Conservation (phyloP, 164 flowering plant genomes). For the Chimonanthus salicifolius region DNA sequence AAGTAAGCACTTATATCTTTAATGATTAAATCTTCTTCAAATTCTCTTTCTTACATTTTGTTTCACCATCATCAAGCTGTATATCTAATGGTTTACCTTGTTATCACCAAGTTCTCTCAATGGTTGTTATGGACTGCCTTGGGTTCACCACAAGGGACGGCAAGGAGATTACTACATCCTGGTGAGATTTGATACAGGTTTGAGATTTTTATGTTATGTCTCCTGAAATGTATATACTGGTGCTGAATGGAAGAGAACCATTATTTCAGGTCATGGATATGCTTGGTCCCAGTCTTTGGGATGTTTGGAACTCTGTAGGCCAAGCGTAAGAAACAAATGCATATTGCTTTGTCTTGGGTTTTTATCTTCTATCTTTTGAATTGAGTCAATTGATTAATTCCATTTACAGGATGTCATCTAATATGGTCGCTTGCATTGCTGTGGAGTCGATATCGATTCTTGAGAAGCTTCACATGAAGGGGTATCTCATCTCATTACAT, state of each 20-base stretch:
- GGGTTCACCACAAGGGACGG: slow-evolving; percentile 80
- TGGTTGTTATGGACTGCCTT: slow-evolving; percentile 81
- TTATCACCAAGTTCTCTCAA: slow-evolving; percentile 44
- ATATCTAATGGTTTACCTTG: slow-evolving; percentile 11
- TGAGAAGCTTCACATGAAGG: slow-evolving; percentile 81
- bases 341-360: not conserved
- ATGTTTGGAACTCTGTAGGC: slow-evolving; percentile 77
- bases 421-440: slow-evolving; percentile 90
- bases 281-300: slow-evolving; percentile 95
- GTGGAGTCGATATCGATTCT: slow-evolving; percentile 93
- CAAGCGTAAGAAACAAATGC: slow-evolving; percentile 55
- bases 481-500: slow-evolving; percentile 35
- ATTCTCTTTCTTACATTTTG: not conserved
- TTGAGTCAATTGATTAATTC: slow-evolving; percentile 6
- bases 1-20: slow-evolving; percentile 34
- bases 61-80: not conserved
- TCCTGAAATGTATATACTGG: not conserved
- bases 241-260: not conserved
- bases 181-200: slow-evolving; percentile 37
- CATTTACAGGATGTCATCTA: slow-evolving; percentile 71
- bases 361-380: not conserved
- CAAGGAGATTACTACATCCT: slow-evolving; percentile 85
- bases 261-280: slow-evolving; percentile 84
- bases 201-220: not conserved
- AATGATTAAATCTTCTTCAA: not conserved